Percentiles rank a stretch among this genome's conserved stretches.
Evolutionary conservation across 2,329 filamentous ascomycete genomes (phyloP).

Genomic region (Fusarium sp.): DNA sequence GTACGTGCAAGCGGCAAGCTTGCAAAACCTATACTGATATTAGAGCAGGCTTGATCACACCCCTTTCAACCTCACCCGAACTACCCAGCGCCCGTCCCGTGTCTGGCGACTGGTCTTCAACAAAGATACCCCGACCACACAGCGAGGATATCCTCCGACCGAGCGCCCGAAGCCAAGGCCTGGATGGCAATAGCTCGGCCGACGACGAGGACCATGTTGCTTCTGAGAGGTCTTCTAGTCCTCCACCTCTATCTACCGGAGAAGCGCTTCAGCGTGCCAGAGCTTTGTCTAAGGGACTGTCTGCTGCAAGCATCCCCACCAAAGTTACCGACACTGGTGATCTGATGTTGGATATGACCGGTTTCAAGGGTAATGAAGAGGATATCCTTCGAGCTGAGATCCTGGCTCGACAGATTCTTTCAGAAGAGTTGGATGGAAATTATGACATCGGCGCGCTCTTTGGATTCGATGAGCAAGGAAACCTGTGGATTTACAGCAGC

Average conservation of each 20-base stretch:
- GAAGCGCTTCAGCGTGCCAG: conserved; percentile 88
- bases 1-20: conserved; percentile 38
- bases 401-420: conserved; percentile 90
- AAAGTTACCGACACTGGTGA: conserved; percentile 94
- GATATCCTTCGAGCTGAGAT: conserved; percentile 92
- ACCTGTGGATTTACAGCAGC: conserved; percentile 99
- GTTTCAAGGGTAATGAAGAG: conserved; percentile 94
- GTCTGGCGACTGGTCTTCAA: conserved; percentile 64
- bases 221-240: conserved; percentile 77
- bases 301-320: conserved; percentile 90
- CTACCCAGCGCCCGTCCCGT: conserved; percentile 59
- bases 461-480: conserved; percentile 93
- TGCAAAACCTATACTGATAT: conserved; percentile 10
- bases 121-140: conserved; percentile 57
- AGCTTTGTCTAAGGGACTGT: conserved; percentile 86
- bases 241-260: conserved; percentile 75
- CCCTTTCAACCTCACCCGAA: conserved; percentile 66
- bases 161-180: conserved; percentile 55
- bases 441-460: conserved; percentile 97
- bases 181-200: conserved; percentile 54
- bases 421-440: conserved; percentile 92
- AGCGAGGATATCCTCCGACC: conserved; percentile 67
- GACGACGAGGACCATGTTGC: conserved; percentile 53
- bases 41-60: conserved; percentile 60
- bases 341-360: conserved; percentile 97